A percentile compares a stretch with the other conserved stretches of the same genome.
Evolutionary conservation across 2,329 filamentous ascomycete genomes (phyloP).

Genomic region (Fusarium sp.): DNA sequence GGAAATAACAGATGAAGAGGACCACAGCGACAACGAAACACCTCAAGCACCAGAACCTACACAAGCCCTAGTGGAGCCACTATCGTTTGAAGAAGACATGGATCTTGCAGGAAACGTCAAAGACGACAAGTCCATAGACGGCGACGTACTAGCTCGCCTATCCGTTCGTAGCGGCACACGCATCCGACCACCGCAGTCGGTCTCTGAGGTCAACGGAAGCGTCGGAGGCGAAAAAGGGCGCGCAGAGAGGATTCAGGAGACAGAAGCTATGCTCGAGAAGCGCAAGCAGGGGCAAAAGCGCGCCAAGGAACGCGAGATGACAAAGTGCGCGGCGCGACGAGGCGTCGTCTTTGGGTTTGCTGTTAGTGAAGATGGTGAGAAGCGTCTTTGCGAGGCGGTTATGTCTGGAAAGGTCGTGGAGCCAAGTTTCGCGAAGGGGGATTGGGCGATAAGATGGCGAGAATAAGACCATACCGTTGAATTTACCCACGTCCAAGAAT

Average conservation of each 20-base stretch:
- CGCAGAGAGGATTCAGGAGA: slow-evolving; percentile 67
- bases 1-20: slow-evolving; percentile 2
- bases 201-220: slow-evolving; percentile 69
- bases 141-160: slow-evolving; percentile 54
- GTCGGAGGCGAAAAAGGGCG: slow-evolving; percentile 69
- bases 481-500: background rate
- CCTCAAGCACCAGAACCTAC: background rate
- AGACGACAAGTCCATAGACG: slow-evolving; percentile 55
- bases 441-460: slow-evolving; percentile 72
- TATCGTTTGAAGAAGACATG: slow-evolving; percentile 3
- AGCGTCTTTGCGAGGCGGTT: slow-evolving; percentile 69
- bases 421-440: slow-evolving; percentile 72
- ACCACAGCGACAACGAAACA: slow-evolving; percentile 2
- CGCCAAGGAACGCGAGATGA: slow-evolving; percentile 67
- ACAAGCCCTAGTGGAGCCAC: background rate
- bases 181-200: slow-evolving; percentile 54
- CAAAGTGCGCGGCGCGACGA: slow-evolving; percentile 74
- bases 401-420: slow-evolving; percentile 72
- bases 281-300: slow-evolving; percentile 63
- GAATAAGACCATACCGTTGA: slow-evolving; percentile 50
- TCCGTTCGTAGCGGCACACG: slow-evolving; percentile 57
- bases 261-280: slow-evolving; percentile 65
- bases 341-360: slow-evolving; percentile 69
- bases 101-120: background rate
- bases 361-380: slow-evolving; percentile 25